Percentiles rank a stretch among this genome's conserved stretches.
Conservation (phyloP, 164 flowering plant species). For the Stephania japonica region DNA sequence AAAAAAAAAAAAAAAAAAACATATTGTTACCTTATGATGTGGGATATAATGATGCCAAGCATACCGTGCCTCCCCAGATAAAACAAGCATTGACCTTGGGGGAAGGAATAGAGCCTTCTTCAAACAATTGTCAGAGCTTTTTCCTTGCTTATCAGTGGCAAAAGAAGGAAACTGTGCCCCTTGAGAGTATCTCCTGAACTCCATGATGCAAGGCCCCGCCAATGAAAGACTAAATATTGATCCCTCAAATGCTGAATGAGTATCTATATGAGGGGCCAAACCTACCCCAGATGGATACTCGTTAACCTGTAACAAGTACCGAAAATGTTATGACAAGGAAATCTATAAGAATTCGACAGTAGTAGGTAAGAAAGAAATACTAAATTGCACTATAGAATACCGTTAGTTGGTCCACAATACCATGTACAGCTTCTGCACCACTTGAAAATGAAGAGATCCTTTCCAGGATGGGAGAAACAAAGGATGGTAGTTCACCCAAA, state of each 20-base stretch:
- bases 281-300: slow-evolving; percentile 94
- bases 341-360: neutral
- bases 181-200: slow-evolving; percentile 71
- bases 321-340: neutral
- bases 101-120: slow-evolving; percentile 79
- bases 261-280: slow-evolving; percentile 91
- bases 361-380: neutral
- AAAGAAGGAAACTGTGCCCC: slow-evolving; percentile 40
- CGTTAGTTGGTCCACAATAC: slow-evolving; percentile 71
- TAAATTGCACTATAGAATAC: slow-evolving; percentile 23
- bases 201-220: slow-evolving; percentile 97
- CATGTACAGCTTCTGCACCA: slow-evolving; percentile 18
- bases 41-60: slow-evolving; percentile 99
- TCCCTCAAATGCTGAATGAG: slow-evolving; percentile 95
- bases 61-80: slow-evolving; percentile 91
- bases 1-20: too few relatives aligned
- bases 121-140: slow-evolving; percentile 24
- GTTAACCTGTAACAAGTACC: slow-evolving; percentile 57
- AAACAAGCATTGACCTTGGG: slow-evolving; percentile 77
- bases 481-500: slow-evolving; percentile 80
- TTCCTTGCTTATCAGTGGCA: slow-evolving; percentile 23
- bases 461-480: slow-evolving; percentile 49
- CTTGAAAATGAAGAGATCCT: too few relatives aligned
- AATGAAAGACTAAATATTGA: slow-evolving; percentile 88
- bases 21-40: slow-evolving; percentile 79